A percentile compares a stretch with the other conserved stretches of the same genome.
These are phyloP conservation scores for Alternaria gansuensis DNA, from an alignment of 2,329 filamentous ascomycete genomes.

Conservation along the genomic window DNA sequence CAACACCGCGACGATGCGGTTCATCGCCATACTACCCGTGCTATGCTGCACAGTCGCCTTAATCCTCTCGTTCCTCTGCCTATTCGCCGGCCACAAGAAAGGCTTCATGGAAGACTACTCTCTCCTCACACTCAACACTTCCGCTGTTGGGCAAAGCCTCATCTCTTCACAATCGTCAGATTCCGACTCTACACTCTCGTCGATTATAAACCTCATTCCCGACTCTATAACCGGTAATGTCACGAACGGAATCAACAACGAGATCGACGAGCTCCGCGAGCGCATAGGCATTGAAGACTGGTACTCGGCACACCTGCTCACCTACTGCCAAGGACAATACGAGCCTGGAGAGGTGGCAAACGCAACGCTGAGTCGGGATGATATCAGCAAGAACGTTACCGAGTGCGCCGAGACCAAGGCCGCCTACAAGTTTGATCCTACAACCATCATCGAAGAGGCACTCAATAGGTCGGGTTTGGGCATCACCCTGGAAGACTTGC, in stretches of 20 bases:
- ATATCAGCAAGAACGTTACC: constrained; percentile 62
- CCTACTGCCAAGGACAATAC: constrained; percentile 65
- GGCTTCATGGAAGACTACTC: constrained; percentile 66
- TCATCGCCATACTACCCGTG: constrained; percentile 60
- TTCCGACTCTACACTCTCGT: constrained; percentile 37
- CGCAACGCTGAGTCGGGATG: constrained; percentile 51
- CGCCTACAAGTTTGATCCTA: constrained; percentile 67
- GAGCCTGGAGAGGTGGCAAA: constrained; percentile 55
- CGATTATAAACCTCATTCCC: constrained; percentile 50
- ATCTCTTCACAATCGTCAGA: constrained; percentile 34
- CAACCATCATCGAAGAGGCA: constrained; percentile 58
- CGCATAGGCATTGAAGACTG: constrained; percentile 66
- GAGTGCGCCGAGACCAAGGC: constrained; percentile 63
- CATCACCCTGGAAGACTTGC: constrained; percentile 61
- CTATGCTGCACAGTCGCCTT: constrained; percentile 63
- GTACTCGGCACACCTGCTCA: constrained; percentile 68
- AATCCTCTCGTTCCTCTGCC: constrained; percentile 66
- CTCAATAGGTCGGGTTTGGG: constrained; percentile 56
- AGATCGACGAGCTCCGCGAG: constrained; percentile 58
- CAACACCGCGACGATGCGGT: constrained; percentile 52
- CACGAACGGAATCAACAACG: constrained; percentile 43
- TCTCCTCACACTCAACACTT: constrained; percentile 68
- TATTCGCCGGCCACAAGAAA: constrained; percentile 68
- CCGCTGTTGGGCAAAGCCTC: constrained; percentile 60
- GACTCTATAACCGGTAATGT: constrained; percentile 50